Base-by-base conservation (phyloP, 1,139 yeast genomes). In the Insectozyma bohioensis region DNA sequence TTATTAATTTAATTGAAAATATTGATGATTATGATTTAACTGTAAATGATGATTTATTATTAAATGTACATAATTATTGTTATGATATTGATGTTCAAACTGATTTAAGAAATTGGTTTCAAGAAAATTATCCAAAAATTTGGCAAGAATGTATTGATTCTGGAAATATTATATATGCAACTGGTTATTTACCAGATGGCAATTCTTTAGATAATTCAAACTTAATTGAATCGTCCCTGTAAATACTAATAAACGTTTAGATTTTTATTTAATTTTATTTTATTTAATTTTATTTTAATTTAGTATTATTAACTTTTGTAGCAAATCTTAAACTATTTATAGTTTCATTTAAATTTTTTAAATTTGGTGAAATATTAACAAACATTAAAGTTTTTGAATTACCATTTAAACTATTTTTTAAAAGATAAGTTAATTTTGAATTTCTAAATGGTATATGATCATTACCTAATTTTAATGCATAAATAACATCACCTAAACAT, bases 331-430 rank as follows among this genome's bases (percentile, higher is more conserved):
- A 64, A 0, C 96, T 86, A 49, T 86, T 86, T 16, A 90, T 49
- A 0, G 95, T 83, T 52, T 92, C 98, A 44, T 70, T 76, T 32
- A 80, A 69, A 53, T 85, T 85, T 17, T 61, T 61, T 14, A 55
- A 57, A 31, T 74, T 59, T 4, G 96, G 90, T 2, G 96, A 85
- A 5, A 90, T 72, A 48, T 88, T 90, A 10, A 88, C 97, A 67
- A 92, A 84, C 97, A 92, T 88, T 39, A 92, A 65, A 0, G 97
- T 88, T 54, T 90, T 92, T 1, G 96, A 85, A 37, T 78, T 74
- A 0, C 96, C 97, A 2, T 86, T 80, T 26, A 92, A 65, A 26
- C 97, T 87, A 51, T 86, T 79, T 49, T 88, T 94, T 41, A 92
- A 64, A 12, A 90, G 62, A 51, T 85, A 86, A 0, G 98, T 92